These are phyloP conservation scores for Lasiosphaeria miniovina DNA, from an alignment of 495 filamentous ascomycete genomes.

Conservation along the genomic window DNA sequence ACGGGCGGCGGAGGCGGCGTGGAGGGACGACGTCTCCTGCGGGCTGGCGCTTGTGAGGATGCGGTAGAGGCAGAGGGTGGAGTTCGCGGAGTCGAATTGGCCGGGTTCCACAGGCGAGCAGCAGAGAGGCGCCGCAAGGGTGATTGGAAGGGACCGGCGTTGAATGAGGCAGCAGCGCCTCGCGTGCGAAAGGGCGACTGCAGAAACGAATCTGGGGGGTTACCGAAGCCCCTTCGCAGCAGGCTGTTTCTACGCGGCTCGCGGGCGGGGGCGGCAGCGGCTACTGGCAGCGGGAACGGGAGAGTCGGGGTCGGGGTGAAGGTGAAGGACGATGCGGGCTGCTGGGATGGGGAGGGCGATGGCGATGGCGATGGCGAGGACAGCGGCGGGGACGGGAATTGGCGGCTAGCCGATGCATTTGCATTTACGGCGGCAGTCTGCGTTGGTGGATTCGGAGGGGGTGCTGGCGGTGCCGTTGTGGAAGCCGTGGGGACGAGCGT, in stretches of 20 bases:
- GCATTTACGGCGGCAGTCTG: constrained; percentile 40
- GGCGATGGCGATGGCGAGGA: constrained; percentile 16
- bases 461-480: constrained; percentile 33
- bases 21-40: constrained; percentile 39
- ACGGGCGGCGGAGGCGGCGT: constrained; percentile 47
- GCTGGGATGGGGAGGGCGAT: constrained; percentile 33
- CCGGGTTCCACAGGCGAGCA: constrained; percentile 61
- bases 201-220: constrained; percentile 32
- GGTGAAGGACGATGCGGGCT: constrained; percentile 20
- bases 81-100: constrained; percentile 57
- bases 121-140: constrained; percentile 38
- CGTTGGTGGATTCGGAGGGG: constrained; percentile 20
- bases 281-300: constrained; percentile 22
- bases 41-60: constrained; percentile 13
- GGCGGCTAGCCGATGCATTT: constrained; percentile 25
- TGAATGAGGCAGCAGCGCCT: constrained; percentile 21
- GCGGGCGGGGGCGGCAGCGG: constrained; percentile 17
- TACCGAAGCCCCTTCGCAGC: constrained; percentile 40
- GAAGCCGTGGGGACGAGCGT: constrained; percentile 46
- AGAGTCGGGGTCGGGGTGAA: background rate
- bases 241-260: constrained; percentile 30
- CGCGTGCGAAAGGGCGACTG: constrained; percentile 48
- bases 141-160: constrained; percentile 19
- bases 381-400: constrained; percentile 14
- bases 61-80: constrained; percentile 25